phyloP scores from a whole-genome alignment of 176 grass and related monocot genomes.

The Calamus simplicifolius region DNA sequence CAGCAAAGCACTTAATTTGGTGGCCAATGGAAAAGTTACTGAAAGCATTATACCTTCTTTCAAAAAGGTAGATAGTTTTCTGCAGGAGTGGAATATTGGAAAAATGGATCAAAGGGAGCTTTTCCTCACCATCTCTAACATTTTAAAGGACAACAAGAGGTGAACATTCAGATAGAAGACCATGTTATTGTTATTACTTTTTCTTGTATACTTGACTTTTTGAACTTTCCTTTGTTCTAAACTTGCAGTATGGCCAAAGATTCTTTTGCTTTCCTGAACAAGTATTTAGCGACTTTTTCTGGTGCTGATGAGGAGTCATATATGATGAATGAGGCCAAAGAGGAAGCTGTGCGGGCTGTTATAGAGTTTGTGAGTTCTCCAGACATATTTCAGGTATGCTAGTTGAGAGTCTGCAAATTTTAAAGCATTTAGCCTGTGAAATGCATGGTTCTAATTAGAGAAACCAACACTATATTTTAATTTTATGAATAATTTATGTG shows the following conservation, averaged over 20 bases:
- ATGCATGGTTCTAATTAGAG: too few relatives aligned
- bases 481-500: too few relatives aligned
- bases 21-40: conserved; percentile 39
- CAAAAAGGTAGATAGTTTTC: conserved; percentile 67
- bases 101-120: conserved; percentile 68
- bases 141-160: conserved; percentile 85
- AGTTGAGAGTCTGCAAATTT: too few relatives aligned
- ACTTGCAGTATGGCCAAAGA: conserved; percentile 64
- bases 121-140: conserved; percentile 43
- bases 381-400: conserved; percentile 58
- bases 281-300: conserved; percentile 72
- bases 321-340: conserved; percentile 55
- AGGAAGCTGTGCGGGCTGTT: conserved; percentile 60
- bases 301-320: conserved; percentile 37
- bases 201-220: neutral
- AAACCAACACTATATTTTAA: too few relatives aligned
- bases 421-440: too few relatives aligned
- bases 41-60: conserved; percentile 69
- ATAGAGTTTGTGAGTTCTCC: conserved; percentile 73
- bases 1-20: conserved; percentile 65
- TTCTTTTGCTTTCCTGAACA: conserved; percentile 68
- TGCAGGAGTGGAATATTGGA: conserved; percentile 66
- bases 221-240: neutral
- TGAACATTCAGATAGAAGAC: neutral
- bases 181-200: neutral